A percentile compares a stretch with the other conserved stretches of the same genome.
These are phyloP conservation scores for Metarhizium robertsii DNA, from an alignment of 2,329 filamentous ascomycete genomes.

Conservation along the genomic window DNA sequence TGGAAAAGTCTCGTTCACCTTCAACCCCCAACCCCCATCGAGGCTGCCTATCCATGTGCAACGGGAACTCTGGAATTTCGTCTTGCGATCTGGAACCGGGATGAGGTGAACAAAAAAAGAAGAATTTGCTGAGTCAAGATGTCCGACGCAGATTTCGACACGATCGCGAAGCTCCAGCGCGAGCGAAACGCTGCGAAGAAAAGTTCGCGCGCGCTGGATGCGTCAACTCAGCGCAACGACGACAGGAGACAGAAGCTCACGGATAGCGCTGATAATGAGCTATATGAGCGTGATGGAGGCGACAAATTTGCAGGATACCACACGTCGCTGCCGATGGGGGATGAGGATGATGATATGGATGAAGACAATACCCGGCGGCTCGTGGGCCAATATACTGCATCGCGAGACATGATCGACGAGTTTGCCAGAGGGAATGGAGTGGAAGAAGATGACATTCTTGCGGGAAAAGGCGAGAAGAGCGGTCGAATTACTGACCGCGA, in stretches of 20 bases:
- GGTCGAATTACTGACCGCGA: conserved; percentile 87
- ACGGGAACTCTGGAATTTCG: conserved; percentile 22
- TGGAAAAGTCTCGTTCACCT: conserved; percentile 1
- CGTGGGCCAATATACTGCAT: conserved; percentile 93
- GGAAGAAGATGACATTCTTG: conserved; percentile 84
- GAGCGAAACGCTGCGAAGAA: conserved; percentile 87
- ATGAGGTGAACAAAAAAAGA: conserved; percentile 24
- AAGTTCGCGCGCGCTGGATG: conserved; percentile 71
- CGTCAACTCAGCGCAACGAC: conserved; percentile 72
- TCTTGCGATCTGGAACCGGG: conserved; percentile 31
- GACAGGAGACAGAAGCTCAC: conserved; percentile 87
- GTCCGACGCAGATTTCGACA: conserved; percentile 78
- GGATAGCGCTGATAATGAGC: conserved; percentile 76
- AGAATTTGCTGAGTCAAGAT: conserved; percentile 34
- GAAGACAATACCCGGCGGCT: conserved; percentile 69
- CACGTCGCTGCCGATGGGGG: conserved; percentile 72
- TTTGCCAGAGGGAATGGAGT: conserved; percentile 78
- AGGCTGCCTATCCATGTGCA: conserved; percentile 25
- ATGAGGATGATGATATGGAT: conserved; percentile 70
- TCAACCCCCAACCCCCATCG: conserved; percentile 12
- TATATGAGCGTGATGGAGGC: conserved; percentile 70
- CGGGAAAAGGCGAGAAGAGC: conserved; percentile 75
- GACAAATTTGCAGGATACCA: conserved; percentile 88
- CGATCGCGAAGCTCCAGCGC: conserved; percentile 78
- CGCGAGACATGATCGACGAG: conserved; percentile 85